Evolutionary conservation across 768 basidiomycete genomes (phyloP).

Genomic region (Jaapia argillacea): DNA sequence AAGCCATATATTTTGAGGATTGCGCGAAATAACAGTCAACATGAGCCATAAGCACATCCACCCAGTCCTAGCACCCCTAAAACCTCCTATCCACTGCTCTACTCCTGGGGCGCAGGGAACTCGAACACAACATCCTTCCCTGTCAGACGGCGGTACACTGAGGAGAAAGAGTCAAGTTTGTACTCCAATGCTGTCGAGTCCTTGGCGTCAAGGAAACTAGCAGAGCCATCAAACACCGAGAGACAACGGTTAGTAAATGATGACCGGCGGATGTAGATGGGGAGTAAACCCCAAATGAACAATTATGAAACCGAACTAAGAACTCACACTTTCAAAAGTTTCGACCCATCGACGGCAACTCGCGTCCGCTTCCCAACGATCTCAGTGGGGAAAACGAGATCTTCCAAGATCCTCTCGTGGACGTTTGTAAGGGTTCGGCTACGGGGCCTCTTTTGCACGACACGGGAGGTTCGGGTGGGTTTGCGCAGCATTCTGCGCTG

Average conservation of each 20-base stretch:
- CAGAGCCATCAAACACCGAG: constrained; percentile 9
- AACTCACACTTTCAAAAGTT: constrained; percentile 94
- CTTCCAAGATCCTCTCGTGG: constrained; percentile 97
- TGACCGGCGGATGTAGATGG: too few relatives aligned
- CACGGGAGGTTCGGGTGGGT: constrained; percentile 87
- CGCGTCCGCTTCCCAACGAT: constrained; percentile 98
- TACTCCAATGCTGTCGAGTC: constrained; percentile 98
- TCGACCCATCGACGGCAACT: constrained; percentile 86
- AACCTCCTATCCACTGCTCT: constrained; percentile 42
- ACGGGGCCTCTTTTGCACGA: constrained; percentile 93
- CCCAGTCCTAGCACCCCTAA: background rate
- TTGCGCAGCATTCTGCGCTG: constrained; percentile 98
- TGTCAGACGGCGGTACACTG: constrained; percentile 89
- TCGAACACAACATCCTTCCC: constrained; percentile 96
- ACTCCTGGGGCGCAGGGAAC: constrained; percentile 72
- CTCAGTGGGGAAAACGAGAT: constrained; percentile 97
- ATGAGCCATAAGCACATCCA: constrained; percentile 8
- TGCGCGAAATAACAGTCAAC: constrained; percentile 10
- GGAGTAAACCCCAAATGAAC: too few relatives aligned
- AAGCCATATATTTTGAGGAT: constrained; percentile 24
- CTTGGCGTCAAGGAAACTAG: constrained; percentile 93
- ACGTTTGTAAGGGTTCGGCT: constrained; percentile 95
- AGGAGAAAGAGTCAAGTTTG: constrained; percentile 99
- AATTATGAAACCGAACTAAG: background rate
- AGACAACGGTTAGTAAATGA: constrained; percentile 4